A percentile compares a stretch with the other conserved stretches of the same genome.
These are phyloP conservation scores for Beauveria bassiana DNA, from an alignment of 2,329 filamentous ascomycete species.

Conservation along the genomic window DNA sequence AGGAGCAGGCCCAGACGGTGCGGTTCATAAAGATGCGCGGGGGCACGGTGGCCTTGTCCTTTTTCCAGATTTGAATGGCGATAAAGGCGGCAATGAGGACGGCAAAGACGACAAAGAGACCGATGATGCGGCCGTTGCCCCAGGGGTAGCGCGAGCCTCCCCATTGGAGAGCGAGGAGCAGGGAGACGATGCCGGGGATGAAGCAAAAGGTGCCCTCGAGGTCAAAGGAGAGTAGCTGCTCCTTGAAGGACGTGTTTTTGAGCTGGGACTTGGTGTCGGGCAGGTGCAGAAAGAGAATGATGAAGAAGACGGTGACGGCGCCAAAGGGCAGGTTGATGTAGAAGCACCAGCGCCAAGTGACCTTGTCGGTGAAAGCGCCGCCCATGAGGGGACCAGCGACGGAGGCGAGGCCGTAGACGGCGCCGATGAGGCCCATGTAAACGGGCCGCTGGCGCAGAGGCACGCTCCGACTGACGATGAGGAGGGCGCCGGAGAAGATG, in stretches of 20 bases:
- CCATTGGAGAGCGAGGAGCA: slow-evolving; percentile 40
- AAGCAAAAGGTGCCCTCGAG: slow-evolving; percentile 35
- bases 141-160: slow-evolving; percentile 24
- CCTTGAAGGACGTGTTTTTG: slow-evolving; percentile 20
- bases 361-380: slow-evolving; percentile 19
- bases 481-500: slow-evolving; percentile 38
- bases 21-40: slow-evolving; percentile 34
- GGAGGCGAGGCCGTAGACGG: slow-evolving; percentile 31
- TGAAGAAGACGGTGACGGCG: slow-evolving; percentile 21
- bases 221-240: slow-evolving; percentile 28
- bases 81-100: slow-evolving; percentile 6
- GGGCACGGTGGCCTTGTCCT: slow-evolving; percentile 32
- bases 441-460: slow-evolving; percentile 25
- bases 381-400: slow-evolving; percentile 16
- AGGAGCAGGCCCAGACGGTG: slow-evolving; percentile 30
- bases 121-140: slow-evolving; percentile 32
- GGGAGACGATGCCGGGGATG: slow-evolving; percentile 26
- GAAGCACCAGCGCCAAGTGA: slow-evolving; percentile 24
- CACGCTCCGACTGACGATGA: slow-evolving; percentile 22
- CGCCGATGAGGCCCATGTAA: slow-evolving; percentile 28
- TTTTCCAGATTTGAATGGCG: slow-evolving; percentile 25
- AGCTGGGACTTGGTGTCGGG: slow-evolving; percentile 8
- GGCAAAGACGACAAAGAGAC: slow-evolving; percentile 32
- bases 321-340: slow-evolving; percentile 28
- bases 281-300: slow-evolving; percentile 18